Conservation (phyloP, 768 basidiomycete species). For the Crassisporium funariophilum region DNA sequence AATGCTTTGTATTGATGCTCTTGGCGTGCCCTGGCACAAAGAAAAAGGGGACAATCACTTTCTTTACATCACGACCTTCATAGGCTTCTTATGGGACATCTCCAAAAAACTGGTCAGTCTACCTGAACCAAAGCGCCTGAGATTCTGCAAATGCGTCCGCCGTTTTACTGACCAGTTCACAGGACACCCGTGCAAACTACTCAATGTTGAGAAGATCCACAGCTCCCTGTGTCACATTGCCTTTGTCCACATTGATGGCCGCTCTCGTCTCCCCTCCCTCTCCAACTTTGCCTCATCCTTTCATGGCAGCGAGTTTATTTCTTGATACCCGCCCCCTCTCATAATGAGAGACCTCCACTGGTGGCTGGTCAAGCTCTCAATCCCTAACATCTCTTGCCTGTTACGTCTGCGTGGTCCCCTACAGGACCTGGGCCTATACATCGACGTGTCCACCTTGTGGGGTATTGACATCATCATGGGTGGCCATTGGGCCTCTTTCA, state of each 20-base stretch:
- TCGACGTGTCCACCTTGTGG: constrained; percentile 27
- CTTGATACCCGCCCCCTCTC: constrained; percentile 10
- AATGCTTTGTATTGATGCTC: constrained; percentile 10
- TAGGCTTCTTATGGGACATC: constrained; percentile 37
- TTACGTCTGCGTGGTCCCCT: constrained; percentile 9
- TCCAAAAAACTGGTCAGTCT: constrained; percentile 22
- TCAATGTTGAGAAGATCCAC: constrained; percentile 24
- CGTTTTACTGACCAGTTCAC: constrained; percentile 10
- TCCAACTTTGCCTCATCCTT: constrained; percentile 22
- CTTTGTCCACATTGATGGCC: constrained; percentile 26
- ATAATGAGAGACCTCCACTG: constrained; percentile 25
- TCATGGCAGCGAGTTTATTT: constrained; percentile 13
- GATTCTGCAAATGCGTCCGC: constrained; percentile 20
- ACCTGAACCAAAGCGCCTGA: constrained; percentile 27
- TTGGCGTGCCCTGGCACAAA: constrained; percentile 30
- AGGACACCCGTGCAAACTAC: constrained; percentile 7
- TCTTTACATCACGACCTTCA: constrained; percentile 18
- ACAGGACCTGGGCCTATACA: constrained; percentile 23
- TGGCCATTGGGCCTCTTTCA: not conserved
- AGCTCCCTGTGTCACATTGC: constrained; percentile 32
- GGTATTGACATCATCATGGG: constrained; percentile 17
- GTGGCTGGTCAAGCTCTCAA: constrained; percentile 21
- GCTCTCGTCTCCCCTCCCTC: constrained; percentile 21
- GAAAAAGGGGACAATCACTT: constrained; percentile 26
- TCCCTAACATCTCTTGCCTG: constrained; percentile 1